Evolutionary conservation across 2,329 filamentous ascomycete genomes (phyloP).

Genomic region (Didymosphaeria variabile): DNA sequence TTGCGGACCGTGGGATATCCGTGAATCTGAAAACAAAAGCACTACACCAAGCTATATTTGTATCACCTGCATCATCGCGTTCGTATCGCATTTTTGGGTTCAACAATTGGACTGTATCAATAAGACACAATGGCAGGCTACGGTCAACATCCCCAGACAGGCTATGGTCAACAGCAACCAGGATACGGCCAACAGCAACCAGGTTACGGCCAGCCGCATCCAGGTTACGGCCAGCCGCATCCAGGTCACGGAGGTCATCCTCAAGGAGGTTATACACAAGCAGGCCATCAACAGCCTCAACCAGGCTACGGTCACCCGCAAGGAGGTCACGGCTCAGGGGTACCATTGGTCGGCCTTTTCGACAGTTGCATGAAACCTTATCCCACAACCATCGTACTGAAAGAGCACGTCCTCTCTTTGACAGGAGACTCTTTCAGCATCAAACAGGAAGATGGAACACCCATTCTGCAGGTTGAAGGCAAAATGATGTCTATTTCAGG

Average conservation of each 20-base stretch:
- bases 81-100: neutral
- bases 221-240: neutral
- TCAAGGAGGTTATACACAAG: neutral
- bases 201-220: neutral
- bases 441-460: constrained; percentile 62
- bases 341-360: constrained; percentile 34
- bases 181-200: too few relatives aligned
- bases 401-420: constrained; percentile 69
- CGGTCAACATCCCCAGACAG: neutral
- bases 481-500: constrained; percentile 61
- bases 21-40: neutral
- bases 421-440: constrained; percentile 72
- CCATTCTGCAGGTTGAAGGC: constrained; percentile 66
- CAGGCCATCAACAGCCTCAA: neutral
- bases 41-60: neutral
- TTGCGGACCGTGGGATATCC: too few relatives aligned
- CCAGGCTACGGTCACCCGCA: constrained; percentile 1
- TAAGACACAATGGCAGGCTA: neutral
- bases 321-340: neutral
- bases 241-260: neutral
- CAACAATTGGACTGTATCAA: neutral
- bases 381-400: constrained; percentile 62
- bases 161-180: too few relatives aligned
- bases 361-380: constrained; percentile 36
- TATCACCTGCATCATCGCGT: neutral